Percentiles rank a stretch among this genome's conserved stretches.
Conservation (phyloP, 305 asterid genomes). For the Vinca major region DNA sequence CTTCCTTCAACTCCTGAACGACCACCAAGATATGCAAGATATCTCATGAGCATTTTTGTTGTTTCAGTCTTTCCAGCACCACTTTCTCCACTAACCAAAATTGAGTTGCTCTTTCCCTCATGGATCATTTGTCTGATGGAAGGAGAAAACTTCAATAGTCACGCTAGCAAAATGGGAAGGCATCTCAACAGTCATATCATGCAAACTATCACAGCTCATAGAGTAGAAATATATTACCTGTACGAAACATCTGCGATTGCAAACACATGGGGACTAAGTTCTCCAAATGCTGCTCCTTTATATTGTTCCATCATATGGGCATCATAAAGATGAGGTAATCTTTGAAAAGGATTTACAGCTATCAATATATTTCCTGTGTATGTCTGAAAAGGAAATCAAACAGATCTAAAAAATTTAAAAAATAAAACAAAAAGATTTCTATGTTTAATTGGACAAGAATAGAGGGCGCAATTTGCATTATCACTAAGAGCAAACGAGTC, state of each 20-base stretch:
- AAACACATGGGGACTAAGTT: slow-evolving; percentile 99
- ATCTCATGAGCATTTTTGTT: slow-evolving; percentile 97
- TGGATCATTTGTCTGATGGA: slow-evolving; percentile 78
- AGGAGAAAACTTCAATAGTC: slow-evolving; percentile 20
- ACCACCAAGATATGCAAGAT: slow-evolving; percentile 94
- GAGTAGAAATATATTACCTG: slow-evolving; percentile 35
- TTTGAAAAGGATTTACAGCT: slow-evolving; percentile 97
- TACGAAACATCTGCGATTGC: slow-evolving; percentile 96
- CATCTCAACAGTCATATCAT: slow-evolving; percentile 6
- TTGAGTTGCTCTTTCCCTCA: slow-evolving; percentile 92
- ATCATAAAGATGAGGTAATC: slow-evolving; percentile 95
- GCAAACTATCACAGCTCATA: neutral
- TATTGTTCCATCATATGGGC: slow-evolving; percentile 99
- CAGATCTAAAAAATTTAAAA: slow-evolving; percentile 12
- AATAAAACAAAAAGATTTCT: slow-evolving; percentile 9
- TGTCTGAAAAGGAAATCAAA: slow-evolving; percentile 49
- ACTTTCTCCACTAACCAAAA: slow-evolving; percentile 99
- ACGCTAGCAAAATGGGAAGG: neutral
- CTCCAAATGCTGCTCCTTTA: slow-evolving; percentile 96
- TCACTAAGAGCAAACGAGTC: slow-evolving; percentile 22
- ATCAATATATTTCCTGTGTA: slow-evolving; percentile 96
- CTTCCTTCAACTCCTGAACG: slow-evolving; percentile 98
- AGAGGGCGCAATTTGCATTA: neutral
- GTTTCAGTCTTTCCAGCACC: slow-evolving; percentile 99
- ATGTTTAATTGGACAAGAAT: neutral